Conservation (phyloP, 805 yeast species). For the Lipomyces starkeyi region DNA sequence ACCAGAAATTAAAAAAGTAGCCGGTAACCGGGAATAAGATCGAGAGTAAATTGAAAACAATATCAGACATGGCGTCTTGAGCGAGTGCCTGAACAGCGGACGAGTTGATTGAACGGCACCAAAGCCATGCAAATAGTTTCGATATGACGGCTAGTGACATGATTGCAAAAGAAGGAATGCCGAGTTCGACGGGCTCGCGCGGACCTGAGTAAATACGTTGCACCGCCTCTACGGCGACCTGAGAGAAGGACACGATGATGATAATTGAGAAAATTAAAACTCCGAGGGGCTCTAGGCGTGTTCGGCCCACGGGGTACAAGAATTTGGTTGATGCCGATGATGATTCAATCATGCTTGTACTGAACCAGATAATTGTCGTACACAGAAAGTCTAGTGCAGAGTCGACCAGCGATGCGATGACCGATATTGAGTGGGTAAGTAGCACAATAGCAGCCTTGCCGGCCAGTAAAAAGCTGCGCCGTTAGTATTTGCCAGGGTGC, state of each 20-base stretch:
- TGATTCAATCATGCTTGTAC: slow-evolving; percentile 46
- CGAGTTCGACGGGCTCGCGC: slow-evolving; percentile 52
- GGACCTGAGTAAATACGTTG: slow-evolving; percentile 50
- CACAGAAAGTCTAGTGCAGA: slow-evolving; percentile 75
- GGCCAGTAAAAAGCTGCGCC: slow-evolving; percentile 46
- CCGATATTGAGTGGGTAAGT: slow-evolving; percentile 73
- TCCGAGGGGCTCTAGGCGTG: slow-evolving; percentile 78
- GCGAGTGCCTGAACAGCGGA: slow-evolving; percentile 78
- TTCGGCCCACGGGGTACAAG: slow-evolving; percentile 66
- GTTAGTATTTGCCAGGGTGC: background rate
- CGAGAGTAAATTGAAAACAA: slow-evolving; percentile 68
- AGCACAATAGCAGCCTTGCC: slow-evolving; percentile 61
- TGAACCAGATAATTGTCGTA: slow-evolving; percentile 70
- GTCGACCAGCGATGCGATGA: slow-evolving; percentile 79
- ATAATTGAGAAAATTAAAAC: slow-evolving; percentile 75
- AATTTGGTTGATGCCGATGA: slow-evolving; percentile 11
- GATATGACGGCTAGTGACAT: slow-evolving; percentile 68
- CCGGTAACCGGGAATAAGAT: slow-evolving; percentile 73
- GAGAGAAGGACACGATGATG: slow-evolving; percentile 72
- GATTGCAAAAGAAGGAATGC: slow-evolving; percentile 57
- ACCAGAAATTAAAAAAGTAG: slow-evolving; percentile 46
- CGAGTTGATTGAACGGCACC: slow-evolving; percentile 66
- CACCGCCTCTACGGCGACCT: slow-evolving; percentile 70
- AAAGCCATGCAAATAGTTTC: slow-evolving; percentile 65
- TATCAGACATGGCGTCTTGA: slow-evolving; percentile 81